Evolutionary conservation across 1,284 basidiomycete genomes (phyloP).

Genomic region (Apiotrichum domesticum): DNA sequence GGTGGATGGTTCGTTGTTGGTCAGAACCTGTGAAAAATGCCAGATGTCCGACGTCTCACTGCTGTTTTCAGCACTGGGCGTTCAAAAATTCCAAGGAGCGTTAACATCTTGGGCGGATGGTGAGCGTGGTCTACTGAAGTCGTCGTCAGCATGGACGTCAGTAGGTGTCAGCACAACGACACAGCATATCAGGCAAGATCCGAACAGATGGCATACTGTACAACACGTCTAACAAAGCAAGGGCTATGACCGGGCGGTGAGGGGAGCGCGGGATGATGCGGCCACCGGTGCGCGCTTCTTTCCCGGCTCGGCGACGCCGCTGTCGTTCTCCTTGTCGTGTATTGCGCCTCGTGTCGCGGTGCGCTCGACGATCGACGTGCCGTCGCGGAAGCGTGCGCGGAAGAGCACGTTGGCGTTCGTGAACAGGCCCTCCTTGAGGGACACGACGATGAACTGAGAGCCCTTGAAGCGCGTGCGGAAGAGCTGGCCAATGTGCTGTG

Average conservation of each 20-base stretch:
- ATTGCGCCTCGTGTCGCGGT: constrained; percentile 26
- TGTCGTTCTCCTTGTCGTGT: neutral
- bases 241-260: neutral
- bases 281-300: neutral
- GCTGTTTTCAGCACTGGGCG: too few relatives aligned
- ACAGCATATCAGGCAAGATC: too few relatives aligned
- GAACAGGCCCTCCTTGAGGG: constrained; percentile 93
- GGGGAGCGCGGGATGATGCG: neutral
- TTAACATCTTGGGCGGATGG: too few relatives aligned
- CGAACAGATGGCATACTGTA: neutral
- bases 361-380: constrained; percentile 78
- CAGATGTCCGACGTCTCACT: too few relatives aligned
- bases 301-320: neutral
- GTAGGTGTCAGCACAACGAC: too few relatives aligned
- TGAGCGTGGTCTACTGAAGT: too few relatives aligned
- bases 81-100: too few relatives aligned
- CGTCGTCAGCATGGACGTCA: too few relatives aligned
- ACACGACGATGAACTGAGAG: constrained; percentile 91
- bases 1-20: too few relatives aligned
- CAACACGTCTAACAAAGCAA: neutral
- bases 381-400: constrained; percentile 82
- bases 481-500: constrained; percentile 92
- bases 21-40: too few relatives aligned
- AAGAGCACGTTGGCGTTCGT: constrained; percentile 97
- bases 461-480: constrained; percentile 97